Evolutionary conservation across 805 yeast species (phyloP).

Genomic region (Tetrapisispora namnaoensis): DNA sequence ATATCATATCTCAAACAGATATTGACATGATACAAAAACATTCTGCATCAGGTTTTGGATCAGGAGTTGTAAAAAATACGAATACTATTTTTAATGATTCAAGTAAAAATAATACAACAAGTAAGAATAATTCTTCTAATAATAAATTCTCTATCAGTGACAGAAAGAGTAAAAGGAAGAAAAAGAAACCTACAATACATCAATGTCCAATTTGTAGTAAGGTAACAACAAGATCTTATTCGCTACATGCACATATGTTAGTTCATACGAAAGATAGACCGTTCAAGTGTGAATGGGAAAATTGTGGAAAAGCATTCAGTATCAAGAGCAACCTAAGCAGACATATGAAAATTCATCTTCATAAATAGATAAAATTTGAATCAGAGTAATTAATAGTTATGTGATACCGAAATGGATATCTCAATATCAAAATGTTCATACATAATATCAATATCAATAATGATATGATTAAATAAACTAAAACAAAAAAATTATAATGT

Average conservation of each 20-base stretch:
- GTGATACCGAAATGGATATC: too few relatives aligned
- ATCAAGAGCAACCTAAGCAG: slow-evolving; percentile 72
- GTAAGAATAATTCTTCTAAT: neutral
- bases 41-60: neutral
- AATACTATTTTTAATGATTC: neutral
- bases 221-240: slow-evolving; percentile 66
- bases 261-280: slow-evolving; percentile 72
- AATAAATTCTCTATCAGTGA: neutral
- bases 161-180: neutral
- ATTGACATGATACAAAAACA: neutral
- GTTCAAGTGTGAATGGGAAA: slow-evolving; percentile 46
- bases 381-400: neutral
- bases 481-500: too few relatives aligned
- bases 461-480: too few relatives aligned
- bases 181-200: slow-evolving; percentile 11
- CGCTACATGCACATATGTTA: slow-evolving; percentile 63
- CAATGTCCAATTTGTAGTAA: slow-evolving; percentile 49
- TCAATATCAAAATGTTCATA: too few relatives aligned
- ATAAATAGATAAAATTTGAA: slow-evolving; percentile 1
- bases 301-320: slow-evolving; percentile 56
- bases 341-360: slow-evolving; percentile 55
- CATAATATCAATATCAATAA: too few relatives aligned
- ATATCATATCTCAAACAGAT: too few relatives aligned
- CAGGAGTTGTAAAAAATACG: neutral
- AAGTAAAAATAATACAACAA: neutral